phyloP scores from a whole-genome alignment of 179 eudicot genomes.

The Amaranthus tricolor region DNA sequence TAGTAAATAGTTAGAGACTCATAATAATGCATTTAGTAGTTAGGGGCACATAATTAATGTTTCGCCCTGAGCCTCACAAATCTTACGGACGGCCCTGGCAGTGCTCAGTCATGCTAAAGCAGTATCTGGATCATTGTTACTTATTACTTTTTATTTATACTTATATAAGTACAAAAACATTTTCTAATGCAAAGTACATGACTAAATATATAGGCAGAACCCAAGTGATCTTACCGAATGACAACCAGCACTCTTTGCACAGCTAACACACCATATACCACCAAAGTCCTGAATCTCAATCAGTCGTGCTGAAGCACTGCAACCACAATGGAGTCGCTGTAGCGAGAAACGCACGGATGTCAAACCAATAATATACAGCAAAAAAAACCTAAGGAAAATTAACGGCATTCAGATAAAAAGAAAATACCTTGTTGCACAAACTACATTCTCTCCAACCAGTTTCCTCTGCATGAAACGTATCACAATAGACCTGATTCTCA shows the following conservation, averaged over 20 bases:
- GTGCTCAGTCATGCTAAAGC: not conserved
- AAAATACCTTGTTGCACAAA: slow-evolving; percentile 48
- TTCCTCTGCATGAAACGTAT: slow-evolving; percentile 43
- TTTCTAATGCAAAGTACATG: not conserved
- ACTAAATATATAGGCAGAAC: not conserved
- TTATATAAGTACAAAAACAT: not conserved
- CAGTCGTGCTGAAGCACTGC: slow-evolving; percentile 43
- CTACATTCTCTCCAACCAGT: slow-evolving; percentile 57
- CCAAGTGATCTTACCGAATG: slow-evolving; percentile 30
- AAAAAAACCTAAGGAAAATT: not conserved
- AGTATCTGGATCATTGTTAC: not conserved
- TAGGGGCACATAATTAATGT: no score
- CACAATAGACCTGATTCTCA: slow-evolving; percentile 38
- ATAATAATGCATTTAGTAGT: no score
- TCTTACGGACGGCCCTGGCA: not conserved
- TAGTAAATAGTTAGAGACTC: no score
- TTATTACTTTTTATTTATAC: not conserved
- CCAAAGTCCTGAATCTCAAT: slow-evolving; percentile 50
- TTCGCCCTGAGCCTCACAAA: no score
- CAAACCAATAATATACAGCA: not conserved
- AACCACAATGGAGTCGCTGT: slow-evolving; percentile 54
- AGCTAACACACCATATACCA: slow-evolving; percentile 43
- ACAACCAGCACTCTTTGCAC: slow-evolving; percentile 40
- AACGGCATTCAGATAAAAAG: not conserved
- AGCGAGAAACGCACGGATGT: slow-evolving; percentile 9